Evolutionary conservation across 2,329 filamentous ascomycete genomes (phyloP).

Genomic region (Domatiomyces catenatus): DNA sequence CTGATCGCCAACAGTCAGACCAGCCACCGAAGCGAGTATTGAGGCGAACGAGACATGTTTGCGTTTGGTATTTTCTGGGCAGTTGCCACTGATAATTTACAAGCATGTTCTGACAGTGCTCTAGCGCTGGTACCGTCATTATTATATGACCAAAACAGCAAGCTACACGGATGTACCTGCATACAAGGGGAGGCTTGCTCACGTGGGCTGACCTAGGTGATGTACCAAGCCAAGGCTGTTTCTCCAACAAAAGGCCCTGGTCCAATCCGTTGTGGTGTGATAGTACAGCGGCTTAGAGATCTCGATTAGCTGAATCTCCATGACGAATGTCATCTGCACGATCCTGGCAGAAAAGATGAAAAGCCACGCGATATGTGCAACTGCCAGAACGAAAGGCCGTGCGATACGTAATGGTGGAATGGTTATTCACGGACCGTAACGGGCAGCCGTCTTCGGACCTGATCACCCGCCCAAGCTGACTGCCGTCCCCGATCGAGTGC

Average conservation of each 20-base stretch:
- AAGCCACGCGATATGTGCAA: not conserved
- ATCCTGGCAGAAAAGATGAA: too few relatives aligned
- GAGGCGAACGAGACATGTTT: not conserved
- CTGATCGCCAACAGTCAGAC: not conserved
- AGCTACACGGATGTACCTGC: not conserved
- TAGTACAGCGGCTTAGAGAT: not conserved
- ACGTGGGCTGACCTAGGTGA: not conserved
- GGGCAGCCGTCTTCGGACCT: not conserved
- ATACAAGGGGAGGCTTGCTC: not conserved
- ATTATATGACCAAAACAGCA: not conserved
- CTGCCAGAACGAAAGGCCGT: not conserved
- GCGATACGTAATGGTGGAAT: not conserved
- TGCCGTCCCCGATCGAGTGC: not conserved
- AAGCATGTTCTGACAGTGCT: not conserved
- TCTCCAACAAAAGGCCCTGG: too few relatives aligned
- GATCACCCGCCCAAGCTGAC: not conserved
- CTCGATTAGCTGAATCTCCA: not conserved
- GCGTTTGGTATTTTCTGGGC: not conserved
- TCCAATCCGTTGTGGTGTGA: not conserved
- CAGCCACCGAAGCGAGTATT: not conserved
- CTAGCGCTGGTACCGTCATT: not conserved
- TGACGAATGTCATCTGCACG: not conserved
- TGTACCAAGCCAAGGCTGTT: not conserved
- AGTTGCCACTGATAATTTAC: not conserved
- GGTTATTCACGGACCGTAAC: not conserved